phyloP scores from a whole-genome alignment of 768 basidiomycete species.

The Tylopilus plumbeoviolaceoides region DNA sequence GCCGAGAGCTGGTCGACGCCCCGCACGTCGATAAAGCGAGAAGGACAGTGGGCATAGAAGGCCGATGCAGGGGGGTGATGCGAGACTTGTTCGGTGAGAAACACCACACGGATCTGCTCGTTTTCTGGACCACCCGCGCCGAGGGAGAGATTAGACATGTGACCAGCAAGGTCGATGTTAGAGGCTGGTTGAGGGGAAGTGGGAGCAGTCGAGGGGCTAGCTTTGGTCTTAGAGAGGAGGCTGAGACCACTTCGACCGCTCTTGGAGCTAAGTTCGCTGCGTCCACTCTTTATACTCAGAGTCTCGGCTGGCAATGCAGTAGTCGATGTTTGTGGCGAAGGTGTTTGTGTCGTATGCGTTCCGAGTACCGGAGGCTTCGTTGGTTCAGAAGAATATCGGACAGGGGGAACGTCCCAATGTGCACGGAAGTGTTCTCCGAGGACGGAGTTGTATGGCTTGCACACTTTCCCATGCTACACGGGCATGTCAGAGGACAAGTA shows the following conservation, averaged over 20 bases:
- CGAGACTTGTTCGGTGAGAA: constrained; percentile 89
- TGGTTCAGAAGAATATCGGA: constrained; percentile 47
- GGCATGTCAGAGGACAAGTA: neutral
- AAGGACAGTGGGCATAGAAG: constrained; percentile 74
- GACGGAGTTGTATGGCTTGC: constrained; percentile 90
- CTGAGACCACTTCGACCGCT: constrained; percentile 58
- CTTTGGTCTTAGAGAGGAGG: constrained; percentile 47
- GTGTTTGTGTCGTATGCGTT: constrained; percentile 32
- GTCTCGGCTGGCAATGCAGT: constrained; percentile 39
- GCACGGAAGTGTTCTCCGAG: constrained; percentile 87
- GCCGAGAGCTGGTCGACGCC: constrained; percentile 95
- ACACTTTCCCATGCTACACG: constrained; percentile 78
- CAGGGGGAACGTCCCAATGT: constrained; percentile 78
- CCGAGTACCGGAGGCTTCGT: constrained; percentile 44
- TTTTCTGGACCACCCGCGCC: constrained; percentile 31
- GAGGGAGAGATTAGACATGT: constrained; percentile 61
- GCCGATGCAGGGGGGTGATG: constrained; percentile 96
- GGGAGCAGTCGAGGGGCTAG: constrained; percentile 27
- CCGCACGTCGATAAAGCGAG: constrained; percentile 61
- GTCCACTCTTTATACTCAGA: constrained; percentile 44
- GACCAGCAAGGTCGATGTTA: constrained; percentile 42
- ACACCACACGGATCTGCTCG: constrained; percentile 60
- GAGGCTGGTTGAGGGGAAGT: constrained; percentile 46
- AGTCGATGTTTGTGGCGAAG: constrained; percentile 24
- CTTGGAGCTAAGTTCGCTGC: constrained; percentile 55